Percentiles rank a stretch among this genome's conserved stretches.
phyloP scores from a whole-genome alignment of 73 alveolate genomes.

The Blepharisma stoltei region DNA sequence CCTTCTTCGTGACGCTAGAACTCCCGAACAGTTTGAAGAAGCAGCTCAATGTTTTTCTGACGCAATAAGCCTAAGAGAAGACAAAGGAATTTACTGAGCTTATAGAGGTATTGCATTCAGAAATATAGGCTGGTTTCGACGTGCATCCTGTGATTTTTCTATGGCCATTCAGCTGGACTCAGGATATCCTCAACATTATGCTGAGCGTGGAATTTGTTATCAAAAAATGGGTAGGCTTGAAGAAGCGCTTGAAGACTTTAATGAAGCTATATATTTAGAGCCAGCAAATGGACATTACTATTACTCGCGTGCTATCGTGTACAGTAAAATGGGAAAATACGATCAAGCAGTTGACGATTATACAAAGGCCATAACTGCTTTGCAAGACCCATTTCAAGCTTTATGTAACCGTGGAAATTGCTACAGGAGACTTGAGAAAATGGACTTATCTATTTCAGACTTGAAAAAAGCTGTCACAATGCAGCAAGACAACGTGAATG shows the following conservation, averaged over 20 bases:
- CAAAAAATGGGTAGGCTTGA: constrained; percentile 55
- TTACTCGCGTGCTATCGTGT: constrained; percentile 77
- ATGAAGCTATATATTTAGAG: constrained; percentile 67
- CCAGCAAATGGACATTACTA: constrained; percentile 58
- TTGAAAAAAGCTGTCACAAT: constrained; percentile 75
- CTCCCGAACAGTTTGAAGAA: constrained; percentile 52
- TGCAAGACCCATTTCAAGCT: constrained; percentile 57
- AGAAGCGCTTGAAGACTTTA: constrained; percentile 74
- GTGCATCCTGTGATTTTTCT: constrained; percentile 73
- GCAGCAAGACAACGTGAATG: constrained; percentile 74
- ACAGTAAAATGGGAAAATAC: constrained; percentile 56
- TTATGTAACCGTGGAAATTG: constrained; percentile 74
- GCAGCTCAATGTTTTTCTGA: constrained; percentile 66
- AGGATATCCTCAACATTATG: constrained; percentile 42
- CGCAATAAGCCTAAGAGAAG: constrained; percentile 54
- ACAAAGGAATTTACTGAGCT: constrained; percentile 47
- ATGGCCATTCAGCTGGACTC: constrained; percentile 65
- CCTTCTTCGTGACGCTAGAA: constrained; percentile 46
- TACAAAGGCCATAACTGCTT: constrained; percentile 47
- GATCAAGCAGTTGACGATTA: constrained; percentile 82
- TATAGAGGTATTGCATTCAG: constrained; percentile 64
- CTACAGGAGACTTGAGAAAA: constrained; percentile 56
- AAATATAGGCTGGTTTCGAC: constrained; percentile 53
- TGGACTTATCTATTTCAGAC: constrained; percentile 69
- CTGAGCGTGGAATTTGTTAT: constrained; percentile 62